Evolutionary conservation across 2,329 filamentous ascomycete species (phyloP), one percentile per base, ranked within the genome.

Genomic region (Boeremia exigua): DNA sequence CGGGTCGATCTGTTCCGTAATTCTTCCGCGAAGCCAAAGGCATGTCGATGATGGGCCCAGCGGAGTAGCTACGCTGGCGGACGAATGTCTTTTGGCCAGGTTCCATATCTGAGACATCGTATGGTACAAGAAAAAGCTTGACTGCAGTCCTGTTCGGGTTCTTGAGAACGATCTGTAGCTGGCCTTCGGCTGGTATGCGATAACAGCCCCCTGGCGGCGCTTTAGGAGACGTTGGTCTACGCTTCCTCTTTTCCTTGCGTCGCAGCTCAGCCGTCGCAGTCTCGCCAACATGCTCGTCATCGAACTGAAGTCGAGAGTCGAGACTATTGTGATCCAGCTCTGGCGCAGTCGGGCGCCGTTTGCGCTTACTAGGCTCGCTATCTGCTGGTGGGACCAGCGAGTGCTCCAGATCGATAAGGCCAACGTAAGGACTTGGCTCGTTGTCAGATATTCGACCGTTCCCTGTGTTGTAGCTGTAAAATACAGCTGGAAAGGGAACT

Each of bases 71-170:
- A 57, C 95, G 88, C 77, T 99, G 95, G 28, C 95, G 87, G 58
- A 99, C 89, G 66, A 98, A 98, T 0, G 95, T 99, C 76, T 98
- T 98, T 14, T 92, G 96, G 0, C 92, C 92, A 0, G 92, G 85
- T 59, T 95, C 89, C 94, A 99, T 99, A 47, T 92, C 94, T 1
- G 86, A 84, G 1, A 99, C 81, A 71, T 98, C 92, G 66, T 98
- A 99, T 0, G 94, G 95, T 2, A 99, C 86, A 23, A 98, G 82
- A 66, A 98, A 98, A 0, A 99, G 81, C 75, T 99, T 98, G 50
- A 98, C 94, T 1, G 95, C 95, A 3, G 95, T 98, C 73, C 98
- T 98, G 78, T 98, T 96, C 14, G 93, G 94, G 68, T 98, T 99
- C 74, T 98, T 98, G 73, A 99, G 91, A 59, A 99, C 89, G 61